Evolutionary conservation across 768 basidiomycete genomes (phyloP).

Genomic region (Cystofilobasidium ferigula): DNA sequence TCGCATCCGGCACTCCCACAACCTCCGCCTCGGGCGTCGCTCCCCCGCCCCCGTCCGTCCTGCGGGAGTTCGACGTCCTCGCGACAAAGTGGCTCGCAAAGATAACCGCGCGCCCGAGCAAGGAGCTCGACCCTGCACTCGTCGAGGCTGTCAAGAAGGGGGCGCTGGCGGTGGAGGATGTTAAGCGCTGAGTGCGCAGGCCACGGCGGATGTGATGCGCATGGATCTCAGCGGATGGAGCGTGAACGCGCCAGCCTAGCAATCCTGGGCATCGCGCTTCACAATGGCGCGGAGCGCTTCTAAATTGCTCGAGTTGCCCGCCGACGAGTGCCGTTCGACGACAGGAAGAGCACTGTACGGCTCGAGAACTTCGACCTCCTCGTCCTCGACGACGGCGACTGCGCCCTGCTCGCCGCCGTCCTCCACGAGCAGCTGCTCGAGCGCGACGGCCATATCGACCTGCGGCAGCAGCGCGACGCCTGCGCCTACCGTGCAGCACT

Average conservation of each 20-base stretch:
- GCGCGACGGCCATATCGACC: constrained; percentile 3
- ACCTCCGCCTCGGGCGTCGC: constrained; percentile 35
- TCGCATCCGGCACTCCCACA: not conserved
- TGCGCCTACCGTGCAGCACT: constrained; percentile 72
- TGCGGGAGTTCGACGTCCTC: constrained; percentile 55
- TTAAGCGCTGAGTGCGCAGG: no score
- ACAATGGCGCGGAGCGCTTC: no score
- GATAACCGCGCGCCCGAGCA: constrained; percentile 30
- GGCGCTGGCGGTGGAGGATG: not conserved
- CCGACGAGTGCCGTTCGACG: constrained; percentile 27
- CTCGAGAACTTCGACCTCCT: constrained; percentile 44
- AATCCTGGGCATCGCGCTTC: constrained; percentile 71
- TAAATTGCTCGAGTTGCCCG: not conserved
- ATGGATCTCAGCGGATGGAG: no score
- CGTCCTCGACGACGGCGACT: not conserved
- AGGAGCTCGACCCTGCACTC: not conserved
- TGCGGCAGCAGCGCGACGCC: constrained; percentile 64
- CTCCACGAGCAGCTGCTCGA: not conserved
- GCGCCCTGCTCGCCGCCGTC: not conserved
- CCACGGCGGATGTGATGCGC: no score
- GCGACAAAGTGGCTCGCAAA: constrained; percentile 60
- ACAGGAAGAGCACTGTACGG: constrained; percentile 78
- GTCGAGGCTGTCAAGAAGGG: not conserved
- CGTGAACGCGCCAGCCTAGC: no score
- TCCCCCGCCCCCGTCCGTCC: constrained; percentile 43